A percentile compares a stretch with the other conserved stretches of the same genome.
Evolutionary conservation across 2,329 filamentous ascomycete genomes (phyloP).

Genomic region (Alternaria postmessia): DNA sequence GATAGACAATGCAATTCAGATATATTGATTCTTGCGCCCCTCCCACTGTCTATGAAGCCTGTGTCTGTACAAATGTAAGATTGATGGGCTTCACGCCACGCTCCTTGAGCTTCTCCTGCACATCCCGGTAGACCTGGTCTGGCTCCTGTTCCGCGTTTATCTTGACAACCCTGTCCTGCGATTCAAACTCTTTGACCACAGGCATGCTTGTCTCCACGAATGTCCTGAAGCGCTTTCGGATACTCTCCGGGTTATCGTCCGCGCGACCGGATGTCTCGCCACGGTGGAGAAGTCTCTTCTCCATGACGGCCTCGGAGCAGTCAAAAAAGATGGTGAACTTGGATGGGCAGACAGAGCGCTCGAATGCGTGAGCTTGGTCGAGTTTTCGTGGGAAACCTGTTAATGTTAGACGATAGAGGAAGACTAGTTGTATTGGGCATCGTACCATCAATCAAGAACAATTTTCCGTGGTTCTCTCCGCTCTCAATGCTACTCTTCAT

Average conservation of each 20-base stretch:
- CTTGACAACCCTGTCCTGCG: slow-evolving; percentile 79
- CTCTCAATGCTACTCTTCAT: slow-evolving; percentile 74
- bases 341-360: slow-evolving; percentile 84
- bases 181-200: slow-evolving; percentile 85
- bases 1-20: slow-evolving; percentile 44
- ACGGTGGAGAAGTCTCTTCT: slow-evolving; percentile 81
- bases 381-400: slow-evolving; percentile 92
- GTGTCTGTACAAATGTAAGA: slow-evolving; percentile 40
- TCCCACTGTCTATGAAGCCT: slow-evolving; percentile 23
- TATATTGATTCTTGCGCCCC: slow-evolving; percentile 15
- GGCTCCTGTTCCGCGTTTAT: slow-evolving; percentile 75
- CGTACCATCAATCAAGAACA: slow-evolving; percentile 75
- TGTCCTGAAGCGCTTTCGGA: slow-evolving; percentile 93
- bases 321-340: slow-evolving; percentile 93
- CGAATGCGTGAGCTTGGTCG: slow-evolving; percentile 95
- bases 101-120: slow-evolving; percentile 51
- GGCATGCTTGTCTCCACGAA: slow-evolving; percentile 98
- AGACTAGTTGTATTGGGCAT: not conserved
- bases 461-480: slow-evolving; percentile 62
- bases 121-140: slow-evolving; percentile 68
- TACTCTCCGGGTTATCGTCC: slow-evolving; percentile 95
- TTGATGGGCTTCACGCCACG: slow-evolving; percentile 44
- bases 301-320: slow-evolving; percentile 89
- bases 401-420: not conserved
- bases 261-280: slow-evolving; percentile 90